Percentiles rank a stretch among this genome's conserved stretches.
These are phyloP conservation scores for Jamesozyma piceae DNA, from an alignment of 805 yeast species.

Conservation along the genomic window DNA sequence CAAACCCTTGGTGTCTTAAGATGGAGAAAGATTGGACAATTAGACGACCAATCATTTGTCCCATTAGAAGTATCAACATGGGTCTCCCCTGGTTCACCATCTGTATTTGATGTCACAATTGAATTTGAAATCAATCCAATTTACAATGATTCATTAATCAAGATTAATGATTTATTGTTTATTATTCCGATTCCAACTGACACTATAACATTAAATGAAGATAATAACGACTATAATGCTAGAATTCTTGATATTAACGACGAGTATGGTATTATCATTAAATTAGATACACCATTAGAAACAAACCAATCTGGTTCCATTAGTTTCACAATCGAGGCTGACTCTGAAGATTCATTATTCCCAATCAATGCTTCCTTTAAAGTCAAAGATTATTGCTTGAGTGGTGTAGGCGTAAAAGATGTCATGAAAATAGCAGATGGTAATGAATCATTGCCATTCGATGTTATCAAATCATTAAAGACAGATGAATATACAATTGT, in stretches of 20 bases:
- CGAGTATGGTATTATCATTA: conserved; percentile 57
- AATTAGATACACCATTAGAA: conserved; percentile 41
- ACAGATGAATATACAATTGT: conserved; percentile 52
- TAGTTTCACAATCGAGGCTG: conserved; percentile 67
- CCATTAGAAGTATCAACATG: conserved; percentile 79
- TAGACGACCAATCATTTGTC: conserved; percentile 42
- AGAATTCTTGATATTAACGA: conserved; percentile 50
- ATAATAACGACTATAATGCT: conserved; percentile 42
- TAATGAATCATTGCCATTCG: conserved; percentile 55
- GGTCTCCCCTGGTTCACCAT: conserved; percentile 44
- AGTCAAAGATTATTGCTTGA: conserved; percentile 36
- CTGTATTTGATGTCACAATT: conserved; percentile 63
- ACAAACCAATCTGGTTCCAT: conserved; percentile 59
- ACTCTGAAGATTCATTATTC: conserved; percentile 75
- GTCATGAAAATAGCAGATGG: conserved; percentile 37
- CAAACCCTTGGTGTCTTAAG: conserved; percentile 84
- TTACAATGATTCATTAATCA: conserved; percentile 25
- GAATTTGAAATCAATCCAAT: conserved; percentile 69
- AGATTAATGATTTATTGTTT: conserved; percentile 39
- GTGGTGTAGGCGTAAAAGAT: conserved; percentile 54
- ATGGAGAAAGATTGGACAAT: conserved; percentile 72
- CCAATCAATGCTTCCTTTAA: conserved; percentile 70
- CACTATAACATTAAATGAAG: conserved; percentile 44
- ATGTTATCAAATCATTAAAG: conserved; percentile 47
- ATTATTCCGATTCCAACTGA: conserved; percentile 57